phyloP scores from a whole-genome alignment of 2,329 filamentous ascomycete genomes.

The Anthostomella pinea region DNA sequence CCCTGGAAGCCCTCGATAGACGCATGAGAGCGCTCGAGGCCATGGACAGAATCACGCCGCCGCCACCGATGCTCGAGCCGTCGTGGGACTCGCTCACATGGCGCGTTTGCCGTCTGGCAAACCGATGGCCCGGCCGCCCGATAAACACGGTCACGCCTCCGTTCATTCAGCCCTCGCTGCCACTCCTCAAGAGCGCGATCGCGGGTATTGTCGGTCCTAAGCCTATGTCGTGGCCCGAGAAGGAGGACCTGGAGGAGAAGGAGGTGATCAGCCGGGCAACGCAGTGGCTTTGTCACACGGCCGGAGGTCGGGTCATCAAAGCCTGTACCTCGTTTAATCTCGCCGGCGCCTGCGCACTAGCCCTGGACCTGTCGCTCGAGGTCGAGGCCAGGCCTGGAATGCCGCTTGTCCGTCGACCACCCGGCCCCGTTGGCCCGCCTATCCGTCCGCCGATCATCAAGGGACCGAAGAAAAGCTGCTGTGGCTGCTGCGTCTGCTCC shows the following conservation, averaged over 20 bases:
- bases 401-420: not conserved
- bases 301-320: no score
- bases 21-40: conserved; percentile 21
- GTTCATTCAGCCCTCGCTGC: conserved; percentile 8
- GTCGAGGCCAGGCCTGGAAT: conserved; percentile 2
- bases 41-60: conserved; percentile 13
- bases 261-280: no score
- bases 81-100: conserved; percentile 26
- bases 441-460: not conserved
- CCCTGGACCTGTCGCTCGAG: conserved; percentile 13
- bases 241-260: conserved; percentile 4
- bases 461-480: conserved; percentile 6
- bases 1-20: conserved; percentile 18
- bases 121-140: not conserved
- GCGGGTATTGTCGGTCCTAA: conserved; percentile 4
- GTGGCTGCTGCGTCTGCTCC: conserved; percentile 14
- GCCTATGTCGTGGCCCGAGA: conserved; percentile 10
- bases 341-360: no score
- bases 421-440: not conserved
- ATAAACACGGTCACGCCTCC: conserved; percentile 6
- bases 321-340: no score
- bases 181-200: conserved; percentile 14
- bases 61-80: conserved; percentile 21
- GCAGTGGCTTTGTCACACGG: no score
- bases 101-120: conserved; percentile 18